Conservation (phyloP, 148 eudicot genomes). For the Cornus controversa region DNA sequence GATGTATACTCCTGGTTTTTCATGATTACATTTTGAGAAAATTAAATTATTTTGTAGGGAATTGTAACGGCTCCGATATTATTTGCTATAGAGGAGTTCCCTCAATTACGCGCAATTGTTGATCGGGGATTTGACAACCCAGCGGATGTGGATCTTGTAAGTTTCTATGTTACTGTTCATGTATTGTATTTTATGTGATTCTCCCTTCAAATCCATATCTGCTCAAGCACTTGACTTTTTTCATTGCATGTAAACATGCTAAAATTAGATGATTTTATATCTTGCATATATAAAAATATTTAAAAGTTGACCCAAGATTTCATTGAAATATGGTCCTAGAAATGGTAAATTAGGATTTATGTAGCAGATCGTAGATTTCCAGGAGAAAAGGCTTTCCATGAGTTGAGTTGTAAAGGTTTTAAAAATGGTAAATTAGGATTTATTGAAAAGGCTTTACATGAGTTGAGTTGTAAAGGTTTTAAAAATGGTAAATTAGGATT, state of each 20-base stretch:
- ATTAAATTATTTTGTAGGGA: constrained; percentile 45
- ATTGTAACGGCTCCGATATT: constrained; percentile 87
- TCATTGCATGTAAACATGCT: not conserved
- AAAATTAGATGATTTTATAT: not conserved
- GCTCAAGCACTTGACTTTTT: no score
- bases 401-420: no score
- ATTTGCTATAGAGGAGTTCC: constrained; percentile 93
- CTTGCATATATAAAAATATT: not conserved
- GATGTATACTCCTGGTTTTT: constrained; percentile 2
- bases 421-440: no score
- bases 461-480: no score
- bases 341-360: no score
- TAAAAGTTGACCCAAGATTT: not conserved
- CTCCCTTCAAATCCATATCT: not conserved
- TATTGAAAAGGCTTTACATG: no score
- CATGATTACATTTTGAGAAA: not conserved
- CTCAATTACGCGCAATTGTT: constrained; percentile 67
- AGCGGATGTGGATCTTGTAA: constrained; percentile 78
- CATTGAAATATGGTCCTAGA: no score
- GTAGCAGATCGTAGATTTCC: no score
- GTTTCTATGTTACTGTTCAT: constrained; percentile 20
- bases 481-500: no score
- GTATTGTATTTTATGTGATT: not conserved
- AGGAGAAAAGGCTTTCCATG: no score
- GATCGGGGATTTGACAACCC: constrained; percentile 71